These are phyloP conservation scores for Psilocybe sp. DNA, from an alignment of 768 basidiomycete genomes.

Conservation along the genomic window DNA sequence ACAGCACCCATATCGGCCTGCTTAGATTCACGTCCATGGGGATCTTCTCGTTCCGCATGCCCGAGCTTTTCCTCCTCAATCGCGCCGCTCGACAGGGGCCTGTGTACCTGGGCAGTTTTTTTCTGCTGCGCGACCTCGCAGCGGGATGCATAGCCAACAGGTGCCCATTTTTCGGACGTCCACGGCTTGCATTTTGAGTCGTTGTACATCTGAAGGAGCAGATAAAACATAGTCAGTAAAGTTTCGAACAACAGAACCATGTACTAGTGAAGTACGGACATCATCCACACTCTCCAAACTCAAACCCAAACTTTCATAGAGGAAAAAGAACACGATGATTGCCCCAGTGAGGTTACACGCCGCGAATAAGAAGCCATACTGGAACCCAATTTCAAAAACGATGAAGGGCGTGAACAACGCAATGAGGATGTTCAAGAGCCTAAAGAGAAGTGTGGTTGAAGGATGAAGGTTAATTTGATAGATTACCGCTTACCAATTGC, in stretches of 20 bases:
- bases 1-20: not conserved
- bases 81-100: constrained; percentile 17
- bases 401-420: constrained; percentile 84
- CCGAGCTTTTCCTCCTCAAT: constrained; percentile 24
- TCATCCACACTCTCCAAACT: constrained; percentile 64
- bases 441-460: too few relatives aligned
- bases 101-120: constrained; percentile 34
- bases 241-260: not conserved
- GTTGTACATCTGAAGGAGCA: constrained; percentile 51
- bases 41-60: constrained; percentile 1
- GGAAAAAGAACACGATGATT: constrained; percentile 65
- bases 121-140: constrained; percentile 43
- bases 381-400: constrained; percentile 48
- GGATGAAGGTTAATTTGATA: too few relatives aligned
- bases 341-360: constrained; percentile 61
- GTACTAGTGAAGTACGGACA: constrained; percentile 26
- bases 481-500: constrained; percentile 47
- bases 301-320: constrained; percentile 70
- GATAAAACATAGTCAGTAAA: not conserved
- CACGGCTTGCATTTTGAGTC: constrained; percentile 65
- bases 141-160: constrained; percentile 48
- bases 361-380: constrained; percentile 73
- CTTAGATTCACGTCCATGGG: not conserved
- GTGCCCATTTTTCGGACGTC: constrained; percentile 61
- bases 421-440: constrained; percentile 67